These are phyloP conservation scores for Volutella citrinella DNA, from an alignment of 2,329 filamentous ascomycete species.

Conservation along the genomic window DNA sequence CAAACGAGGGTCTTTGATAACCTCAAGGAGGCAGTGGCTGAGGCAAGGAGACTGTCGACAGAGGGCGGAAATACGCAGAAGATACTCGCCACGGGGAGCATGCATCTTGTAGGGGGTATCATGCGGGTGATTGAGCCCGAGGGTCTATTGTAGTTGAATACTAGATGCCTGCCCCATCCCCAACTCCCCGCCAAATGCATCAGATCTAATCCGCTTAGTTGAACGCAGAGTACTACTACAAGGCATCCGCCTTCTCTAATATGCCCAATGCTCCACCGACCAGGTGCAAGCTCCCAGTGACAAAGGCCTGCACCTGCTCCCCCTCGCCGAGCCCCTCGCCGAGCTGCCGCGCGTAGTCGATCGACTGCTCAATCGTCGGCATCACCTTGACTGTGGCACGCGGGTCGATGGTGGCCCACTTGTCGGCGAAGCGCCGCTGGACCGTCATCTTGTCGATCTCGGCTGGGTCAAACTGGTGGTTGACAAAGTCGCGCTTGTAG, in stretches of 20 bases:
- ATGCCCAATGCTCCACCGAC: conserved; percentile 54
- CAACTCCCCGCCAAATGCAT: conserved; percentile 1
- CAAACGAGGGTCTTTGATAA: conserved; percentile 57
- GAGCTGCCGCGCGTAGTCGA: conserved; percentile 43
- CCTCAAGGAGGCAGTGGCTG: conserved; percentile 66
- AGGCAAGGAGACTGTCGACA: conserved; percentile 43
- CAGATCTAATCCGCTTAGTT: too few relatives aligned
- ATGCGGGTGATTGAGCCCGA: conserved; percentile 65
- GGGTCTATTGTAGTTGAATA: conserved; percentile 27
- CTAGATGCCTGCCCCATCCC: conserved; percentile 3
- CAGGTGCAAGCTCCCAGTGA: conserved; percentile 63
- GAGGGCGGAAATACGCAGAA: conserved; percentile 44
- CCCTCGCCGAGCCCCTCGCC: conserved; percentile 27
- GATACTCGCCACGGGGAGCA: conserved; percentile 75
- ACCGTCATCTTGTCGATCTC: conserved; percentile 50
- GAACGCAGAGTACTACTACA: too few relatives aligned
- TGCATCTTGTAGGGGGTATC: conserved; percentile 79
- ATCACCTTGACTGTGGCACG: conserved; percentile 43
- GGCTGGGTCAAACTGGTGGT: conserved; percentile 49
- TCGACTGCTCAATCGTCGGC: conserved; percentile 54
- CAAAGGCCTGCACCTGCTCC: conserved; percentile 44
- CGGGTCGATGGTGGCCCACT: conserved; percentile 48
- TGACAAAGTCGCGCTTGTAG: conserved; percentile 57
- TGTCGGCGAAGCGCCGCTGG: conserved; percentile 51
- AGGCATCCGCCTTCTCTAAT: conserved; percentile 44